These are phyloP conservation scores for sweet orange (Citrus sinensis) DNA, from an alignment of 345 rosid genomes.

Conservation along the genomic window DVS_A1.0 CM039165.1:37757001-37757500, in stretches of 20 bases:
- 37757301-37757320: background rate
- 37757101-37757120: background rate
- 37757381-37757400: background rate
- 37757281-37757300: background rate
- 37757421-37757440: background rate
- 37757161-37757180: no score
- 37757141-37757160: background rate
- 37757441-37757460: background rate
- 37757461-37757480: background rate
- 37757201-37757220: conserved; percentile 51
- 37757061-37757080: background rate
- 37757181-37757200: conserved; percentile 38
- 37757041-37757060: background rate
- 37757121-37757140: background rate
- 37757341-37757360: background rate
- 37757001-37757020: background rate
- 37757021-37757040: background rate
- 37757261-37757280: background rate
- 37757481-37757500: background rate
- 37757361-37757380: background rate
- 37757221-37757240: conserved; percentile 26
- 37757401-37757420: background rate
- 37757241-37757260: background rate
- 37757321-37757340: background rate
- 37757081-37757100: background rate